Percentiles rank a stretch among this genome's conserved stretches.
These are phyloP conservation scores for Coemansia sp. DNA, from an alignment of 192 early-diverging fungal species.

Conservation along the genomic window DNA sequence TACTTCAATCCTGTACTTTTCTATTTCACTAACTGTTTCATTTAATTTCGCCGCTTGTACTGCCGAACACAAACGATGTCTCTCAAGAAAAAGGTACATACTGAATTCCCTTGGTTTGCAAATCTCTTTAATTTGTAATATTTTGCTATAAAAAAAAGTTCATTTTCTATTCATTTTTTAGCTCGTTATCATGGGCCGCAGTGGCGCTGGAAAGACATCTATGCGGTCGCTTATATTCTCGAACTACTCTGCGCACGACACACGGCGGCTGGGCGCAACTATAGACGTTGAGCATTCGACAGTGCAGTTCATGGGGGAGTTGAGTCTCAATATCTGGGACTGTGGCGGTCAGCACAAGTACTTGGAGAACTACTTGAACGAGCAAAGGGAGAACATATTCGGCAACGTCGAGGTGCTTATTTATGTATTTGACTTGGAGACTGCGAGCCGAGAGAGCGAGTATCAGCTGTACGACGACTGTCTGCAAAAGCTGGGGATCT, in stretches of 20 bases:
- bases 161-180: constrained; percentile 31
- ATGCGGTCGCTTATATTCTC: constrained; percentile 99
- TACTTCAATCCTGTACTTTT: constrained; percentile 15
- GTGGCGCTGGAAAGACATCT: constrained; percentile 96
- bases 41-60: background rate
- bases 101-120: background rate
- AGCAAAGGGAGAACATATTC: constrained; percentile 94
- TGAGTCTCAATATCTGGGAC: constrained; percentile 98
- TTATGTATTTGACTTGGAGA: constrained; percentile 97
- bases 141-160: background rate
- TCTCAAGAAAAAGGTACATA: constrained; percentile 22
- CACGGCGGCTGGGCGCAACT: constrained; percentile 92
- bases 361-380: constrained; percentile 94
- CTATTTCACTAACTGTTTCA: background rate
- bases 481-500: constrained; percentile 75
- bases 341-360: constrained; percentile 95
- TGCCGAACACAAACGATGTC: background rate
- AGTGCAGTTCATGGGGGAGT: constrained; percentile 92
- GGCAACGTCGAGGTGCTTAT: constrained; percentile 99
- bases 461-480: constrained; percentile 78
- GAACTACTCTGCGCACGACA: constrained; percentile 95
- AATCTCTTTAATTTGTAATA: background rate
- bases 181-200: constrained; percentile 98
- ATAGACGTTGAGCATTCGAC: constrained; percentile 98
- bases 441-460: constrained; percentile 87